These are phyloP conservation scores for Austroboletus olivaceoglutinosus DNA, from an alignment of 1,284 basidiomycete genomes.

Conservation along the genomic window DNA sequence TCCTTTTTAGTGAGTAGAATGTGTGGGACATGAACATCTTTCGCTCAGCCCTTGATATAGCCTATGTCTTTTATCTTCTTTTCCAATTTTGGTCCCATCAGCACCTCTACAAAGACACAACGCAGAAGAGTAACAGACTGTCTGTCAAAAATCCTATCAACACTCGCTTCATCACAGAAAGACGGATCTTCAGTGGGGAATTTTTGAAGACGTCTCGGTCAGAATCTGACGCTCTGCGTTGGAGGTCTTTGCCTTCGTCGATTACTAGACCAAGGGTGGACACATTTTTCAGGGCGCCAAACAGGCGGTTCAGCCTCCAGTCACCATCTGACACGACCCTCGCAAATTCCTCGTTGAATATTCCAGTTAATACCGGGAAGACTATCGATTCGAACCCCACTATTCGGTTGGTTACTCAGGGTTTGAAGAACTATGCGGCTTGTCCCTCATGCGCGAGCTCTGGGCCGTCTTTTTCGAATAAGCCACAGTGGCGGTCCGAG, in stretches of 20 bases:
- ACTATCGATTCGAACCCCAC: slow-evolving; percentile 13
- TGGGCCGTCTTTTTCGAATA: slow-evolving; percentile 4
- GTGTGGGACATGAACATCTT: background rate
- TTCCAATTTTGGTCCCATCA: slow-evolving; percentile 90
- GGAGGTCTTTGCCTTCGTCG: slow-evolving; percentile 14
- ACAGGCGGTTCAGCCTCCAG: slow-evolving; percentile 10
- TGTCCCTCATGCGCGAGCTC: background rate
- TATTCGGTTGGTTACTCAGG: slow-evolving; percentile 26
- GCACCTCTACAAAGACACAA: slow-evolving; percentile 68
- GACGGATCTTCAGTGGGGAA: slow-evolving; percentile 24
- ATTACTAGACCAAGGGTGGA: slow-evolving; percentile 10
- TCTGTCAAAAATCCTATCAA: slow-evolving; percentile 38
- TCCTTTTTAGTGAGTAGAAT: slow-evolving; percentile 60
- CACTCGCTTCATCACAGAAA: slow-evolving; percentile 29
- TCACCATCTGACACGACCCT: slow-evolving; percentile 32
- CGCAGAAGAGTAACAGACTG: slow-evolving; percentile 42
- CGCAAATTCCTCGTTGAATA: slow-evolving; percentile 10
- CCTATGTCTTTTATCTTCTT: slow-evolving; percentile 73
- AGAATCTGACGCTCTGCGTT: slow-evolving; percentile 22
- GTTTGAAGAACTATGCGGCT: background rate
- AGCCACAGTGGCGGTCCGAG: slow-evolving; percentile 11
- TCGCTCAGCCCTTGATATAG: slow-evolving; percentile 34
- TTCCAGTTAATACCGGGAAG: slow-evolving; percentile 6
- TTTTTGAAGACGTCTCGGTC: slow-evolving; percentile 19
- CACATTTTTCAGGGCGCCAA: slow-evolving; percentile 7